Base-by-base conservation (phyloP, 2,329 filamentous ascomycete genomes). In the Microascus cirrosus region DNA sequence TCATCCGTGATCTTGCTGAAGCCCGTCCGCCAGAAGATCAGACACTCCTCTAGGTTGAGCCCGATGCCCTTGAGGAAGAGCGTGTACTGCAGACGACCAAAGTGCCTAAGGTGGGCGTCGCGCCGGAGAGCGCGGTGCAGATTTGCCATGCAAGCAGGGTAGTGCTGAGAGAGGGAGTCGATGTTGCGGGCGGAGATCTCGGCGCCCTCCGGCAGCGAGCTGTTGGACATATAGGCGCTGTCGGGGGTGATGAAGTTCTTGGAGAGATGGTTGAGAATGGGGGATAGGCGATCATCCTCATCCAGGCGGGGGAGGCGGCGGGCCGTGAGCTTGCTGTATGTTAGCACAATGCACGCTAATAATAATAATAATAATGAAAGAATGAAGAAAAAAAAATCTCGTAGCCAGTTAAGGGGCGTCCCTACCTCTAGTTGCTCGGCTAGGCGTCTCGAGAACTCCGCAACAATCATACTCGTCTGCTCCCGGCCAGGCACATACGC, bases 11-110 rank as follows among this genome's bases (percentile, higher is more conserved):
- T 84, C 63, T 90, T 87, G 69, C 84, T 85, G 80, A 99, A 97
- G 32, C 81, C 78, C 61, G 84, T 81, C 12, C 94, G 86, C 94
- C 94, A 99, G 76, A 99, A 99, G 13, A 90, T 65, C 25, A 99
- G 80, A 64, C 85, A 90, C 71, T 99, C 93, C 67, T 96, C 91
- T n/a, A 99, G 76, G 62, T 83, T 90, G 32, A 99, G 77, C 0
- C 94, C 94, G 60, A 97, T 90, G 50, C 94, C 94, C 72, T 99
- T 99, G 59, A 99, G 80, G 80, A 99, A 99, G 3, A 99, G 82
- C 0, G 89, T 90, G 76, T 97, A 99, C 73, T 99, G 94, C 11
- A 97, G 78, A 62, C 94, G 89, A 15, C 91, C 92, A 66, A 80
- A 96, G 71, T 99, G 92, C 73, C 96, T 96, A 62, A 99, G 78